phyloP scores from a whole-genome alignment of 176 grass and related monocot genomes.

The Bonia amplexicaulis region DNA sequence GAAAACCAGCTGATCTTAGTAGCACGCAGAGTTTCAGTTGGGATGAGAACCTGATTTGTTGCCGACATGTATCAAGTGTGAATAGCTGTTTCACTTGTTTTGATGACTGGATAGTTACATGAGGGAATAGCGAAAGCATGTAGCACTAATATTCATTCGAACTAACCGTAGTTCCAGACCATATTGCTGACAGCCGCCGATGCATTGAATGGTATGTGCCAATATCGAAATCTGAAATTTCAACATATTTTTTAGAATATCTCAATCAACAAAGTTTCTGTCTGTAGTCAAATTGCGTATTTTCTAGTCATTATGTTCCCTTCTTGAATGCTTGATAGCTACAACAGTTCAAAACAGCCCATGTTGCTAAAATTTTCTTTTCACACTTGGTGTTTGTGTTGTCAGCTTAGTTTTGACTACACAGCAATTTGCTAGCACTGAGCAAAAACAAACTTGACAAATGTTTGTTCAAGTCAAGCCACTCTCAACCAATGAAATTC shows the following conservation, averaged over 20 bases:
- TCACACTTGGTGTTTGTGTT: background rate
- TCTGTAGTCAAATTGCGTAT: background rate
- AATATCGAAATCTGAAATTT: no score
- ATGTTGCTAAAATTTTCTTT: background rate
- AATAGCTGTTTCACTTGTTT: no score
- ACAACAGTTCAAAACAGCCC: background rate
- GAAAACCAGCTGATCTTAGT: background rate
- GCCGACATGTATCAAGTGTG: no score
- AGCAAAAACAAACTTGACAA: background rate
- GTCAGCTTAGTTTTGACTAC: background rate
- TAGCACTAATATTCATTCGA: no score
- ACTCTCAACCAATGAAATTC: background rate
- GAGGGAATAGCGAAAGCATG: no score
- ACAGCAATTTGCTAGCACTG: background rate
- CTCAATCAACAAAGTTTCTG: no score
- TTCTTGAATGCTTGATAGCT: background rate
- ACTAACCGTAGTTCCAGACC: no score
- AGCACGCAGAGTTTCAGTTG: background rate
- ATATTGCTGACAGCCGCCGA: no score
- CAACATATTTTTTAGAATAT: no score
- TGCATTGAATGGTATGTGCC: no score
- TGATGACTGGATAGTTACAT: no score
- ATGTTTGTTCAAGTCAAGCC: slow-evolving; percentile 5
- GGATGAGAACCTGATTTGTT: background rate
- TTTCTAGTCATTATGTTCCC: background rate